A percentile compares a stretch with the other conserved stretches of the same genome.
Evolutionary conservation across 2,329 filamentous ascomycete species (phyloP).

Genomic region (Neonectria neomacrospora): DNA sequence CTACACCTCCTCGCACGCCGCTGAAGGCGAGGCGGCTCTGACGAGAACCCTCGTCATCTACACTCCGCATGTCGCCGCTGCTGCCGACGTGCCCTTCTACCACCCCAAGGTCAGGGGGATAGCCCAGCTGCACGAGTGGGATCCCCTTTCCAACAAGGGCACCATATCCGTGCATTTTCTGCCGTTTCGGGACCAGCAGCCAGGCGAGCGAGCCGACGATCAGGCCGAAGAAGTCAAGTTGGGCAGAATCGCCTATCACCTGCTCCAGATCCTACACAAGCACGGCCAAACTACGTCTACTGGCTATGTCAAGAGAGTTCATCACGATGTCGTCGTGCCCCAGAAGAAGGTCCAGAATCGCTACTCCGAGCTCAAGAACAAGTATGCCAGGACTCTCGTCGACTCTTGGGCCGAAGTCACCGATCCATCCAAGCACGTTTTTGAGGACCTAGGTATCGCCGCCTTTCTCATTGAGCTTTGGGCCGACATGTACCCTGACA

Average conservation of each 20-base stretch:
- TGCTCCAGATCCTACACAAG: conserved; percentile 77
- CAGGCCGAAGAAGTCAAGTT: conserved; percentile 58
- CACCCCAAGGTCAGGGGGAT: conserved; percentile 81
- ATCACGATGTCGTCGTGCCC: conserved; percentile 84
- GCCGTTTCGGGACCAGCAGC: conserved; percentile 55
- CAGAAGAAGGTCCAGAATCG: conserved; percentile 83
- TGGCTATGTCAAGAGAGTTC: conserved; percentile 83
- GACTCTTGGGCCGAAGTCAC: conserved; percentile 86
- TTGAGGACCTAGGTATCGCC: conserved; percentile 91
- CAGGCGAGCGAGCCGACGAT: background rate
- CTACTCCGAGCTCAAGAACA: conserved; percentile 81
- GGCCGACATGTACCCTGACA: conserved; percentile 78
- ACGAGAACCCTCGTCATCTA: conserved; percentile 70
- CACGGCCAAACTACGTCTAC: conserved; percentile 73
- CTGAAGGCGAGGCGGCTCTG: conserved; percentile 40
- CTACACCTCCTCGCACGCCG: conserved; percentile 56
- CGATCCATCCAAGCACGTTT: conserved; percentile 91
- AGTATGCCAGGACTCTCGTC: conserved; percentile 78
- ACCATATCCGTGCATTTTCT: conserved; percentile 70
- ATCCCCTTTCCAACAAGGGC: conserved; percentile 55
- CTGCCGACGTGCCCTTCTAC: conserved; percentile 82
- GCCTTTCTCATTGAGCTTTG: conserved; percentile 94
- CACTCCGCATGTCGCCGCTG: conserved; percentile 74
- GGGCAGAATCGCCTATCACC: conserved; percentile 73
- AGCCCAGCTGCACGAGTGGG: conserved; percentile 79